These are phyloP conservation scores for Schwanniomyces vanrijiae DNA, from an alignment of 805 yeast species.

Conservation along the genomic window DNA sequence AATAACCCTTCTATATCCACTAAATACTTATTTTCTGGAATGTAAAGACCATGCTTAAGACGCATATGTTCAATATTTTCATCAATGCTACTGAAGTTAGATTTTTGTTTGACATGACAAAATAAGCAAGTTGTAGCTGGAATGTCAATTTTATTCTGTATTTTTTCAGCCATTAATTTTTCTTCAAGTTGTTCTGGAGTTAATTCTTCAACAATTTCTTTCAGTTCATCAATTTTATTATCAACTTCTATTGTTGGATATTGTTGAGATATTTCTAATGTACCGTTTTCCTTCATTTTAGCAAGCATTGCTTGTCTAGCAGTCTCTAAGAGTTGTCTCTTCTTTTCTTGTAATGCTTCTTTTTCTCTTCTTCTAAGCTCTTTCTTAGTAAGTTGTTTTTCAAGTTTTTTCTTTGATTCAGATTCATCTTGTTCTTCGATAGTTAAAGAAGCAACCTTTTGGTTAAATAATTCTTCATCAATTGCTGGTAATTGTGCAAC, in stretches of 20 bases:
- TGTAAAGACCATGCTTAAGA: conserved; percentile 74
- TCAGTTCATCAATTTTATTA: not conserved
- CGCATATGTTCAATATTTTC: conserved; percentile 70
- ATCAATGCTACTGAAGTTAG: conserved; percentile 37
- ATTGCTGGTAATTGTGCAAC: conserved; percentile 64
- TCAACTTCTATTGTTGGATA: not conserved
- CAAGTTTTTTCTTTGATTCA: conserved; percentile 18
- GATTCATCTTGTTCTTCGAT: conserved; percentile 16
- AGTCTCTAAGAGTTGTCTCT: conserved; percentile 45
- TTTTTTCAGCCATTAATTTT: conserved; percentile 43
- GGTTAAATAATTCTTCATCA: conserved; percentile 39
- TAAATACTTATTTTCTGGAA: conserved; percentile 79
- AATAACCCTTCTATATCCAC: conserved; percentile 70
- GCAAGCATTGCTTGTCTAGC: conserved; percentile 44
- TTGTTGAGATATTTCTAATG: not conserved
- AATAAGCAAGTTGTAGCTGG: conserved; percentile 52
- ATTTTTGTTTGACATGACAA: conserved; percentile 39
- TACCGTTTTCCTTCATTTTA: conserved; percentile 6
- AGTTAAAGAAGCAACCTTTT: conserved; percentile 23
- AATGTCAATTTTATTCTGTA: conserved; percentile 46
- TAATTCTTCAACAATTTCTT: conserved; percentile 8
- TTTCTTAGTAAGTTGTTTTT: conserved; percentile 43
- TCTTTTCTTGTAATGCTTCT: conserved; percentile 50
- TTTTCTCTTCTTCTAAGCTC: conserved; percentile 51
- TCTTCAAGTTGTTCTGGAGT: conserved; percentile 36